phyloP scores from a whole-genome alignment of 2,329 filamentous ascomycete genomes.

The Fusarium kyushuense region DNA sequence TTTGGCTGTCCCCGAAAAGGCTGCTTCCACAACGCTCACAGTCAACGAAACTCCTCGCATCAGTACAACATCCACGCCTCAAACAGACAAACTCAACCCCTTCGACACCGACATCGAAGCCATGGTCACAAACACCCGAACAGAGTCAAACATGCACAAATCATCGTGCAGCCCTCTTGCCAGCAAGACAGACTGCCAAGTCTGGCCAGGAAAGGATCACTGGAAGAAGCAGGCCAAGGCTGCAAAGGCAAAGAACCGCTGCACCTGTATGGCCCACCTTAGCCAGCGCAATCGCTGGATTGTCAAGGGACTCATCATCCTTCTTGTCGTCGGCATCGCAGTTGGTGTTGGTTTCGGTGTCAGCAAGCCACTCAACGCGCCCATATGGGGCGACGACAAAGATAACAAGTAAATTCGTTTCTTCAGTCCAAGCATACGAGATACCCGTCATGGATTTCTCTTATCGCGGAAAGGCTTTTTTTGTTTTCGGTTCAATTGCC shows the following conservation, averaged over 20 bases:
- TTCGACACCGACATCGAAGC: constrained; percentile 71
- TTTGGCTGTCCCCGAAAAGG: constrained; percentile 49
- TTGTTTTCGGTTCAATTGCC: constrained; percentile 25
- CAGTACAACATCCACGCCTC: constrained; percentile 60
- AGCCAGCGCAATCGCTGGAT: constrained; percentile 68
- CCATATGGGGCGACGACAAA: constrained; percentile 63
- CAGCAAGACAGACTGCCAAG: constrained; percentile 62
- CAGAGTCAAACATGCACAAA: constrained; percentile 51
- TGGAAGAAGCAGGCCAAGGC: constrained; percentile 71
- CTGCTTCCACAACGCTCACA: constrained; percentile 45
- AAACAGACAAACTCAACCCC: constrained; percentile 60
- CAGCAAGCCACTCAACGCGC: constrained; percentile 70
- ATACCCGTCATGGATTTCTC: constrained; percentile 20
- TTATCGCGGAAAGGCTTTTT: constrained; percentile 23
- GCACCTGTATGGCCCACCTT: constrained; percentile 65
- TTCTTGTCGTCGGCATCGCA: constrained; percentile 66
- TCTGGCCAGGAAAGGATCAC: constrained; percentile 71
- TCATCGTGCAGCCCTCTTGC: constrained; percentile 44
- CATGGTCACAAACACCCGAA: constrained; percentile 54
- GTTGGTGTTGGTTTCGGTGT: constrained; percentile 70
- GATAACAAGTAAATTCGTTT: constrained; percentile 30
- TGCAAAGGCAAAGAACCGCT: constrained; percentile 64
- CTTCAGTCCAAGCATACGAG: constrained; percentile 31
- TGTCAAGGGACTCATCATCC: constrained; percentile 55
- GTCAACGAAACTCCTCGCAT: constrained; percentile 45